These are phyloP conservation scores for Verruconis gallopava DNA, from an alignment of 2,329 filamentous ascomycete species.

Conservation along the genomic window DNA sequence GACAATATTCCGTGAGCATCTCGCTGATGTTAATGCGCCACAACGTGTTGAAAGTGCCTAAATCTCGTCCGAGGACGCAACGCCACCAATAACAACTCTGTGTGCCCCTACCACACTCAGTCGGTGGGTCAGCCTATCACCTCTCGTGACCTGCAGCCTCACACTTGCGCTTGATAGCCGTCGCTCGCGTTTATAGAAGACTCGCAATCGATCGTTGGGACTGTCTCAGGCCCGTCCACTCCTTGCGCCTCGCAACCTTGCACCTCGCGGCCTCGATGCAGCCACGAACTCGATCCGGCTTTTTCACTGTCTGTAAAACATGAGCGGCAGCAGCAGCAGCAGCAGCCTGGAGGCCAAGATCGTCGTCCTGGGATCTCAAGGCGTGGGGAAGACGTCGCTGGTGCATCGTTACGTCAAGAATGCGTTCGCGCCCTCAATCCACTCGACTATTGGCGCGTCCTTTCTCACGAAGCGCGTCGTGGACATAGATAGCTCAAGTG, in stretches of 20 bases:
- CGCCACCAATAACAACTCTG: neutral
- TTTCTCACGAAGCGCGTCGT: slow-evolving; percentile 52
- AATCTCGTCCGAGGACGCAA: neutral
- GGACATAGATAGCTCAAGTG: slow-evolving; percentile 72
- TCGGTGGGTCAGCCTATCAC: neutral
- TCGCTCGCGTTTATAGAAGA: no score
- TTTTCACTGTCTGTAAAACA: no score
- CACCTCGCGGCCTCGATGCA: neutral
- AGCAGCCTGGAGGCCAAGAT: slow-evolving; percentile 58
- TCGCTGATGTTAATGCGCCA: no score
- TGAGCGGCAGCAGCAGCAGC: slow-evolving; percentile 1
- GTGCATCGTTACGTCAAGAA: slow-evolving; percentile 66
- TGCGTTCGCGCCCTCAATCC: slow-evolving; percentile 47
- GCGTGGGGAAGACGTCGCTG: slow-evolving; percentile 67
- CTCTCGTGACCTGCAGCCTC: neutral
- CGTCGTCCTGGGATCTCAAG: slow-evolving; percentile 66
- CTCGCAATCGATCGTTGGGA: no score
- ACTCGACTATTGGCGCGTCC: slow-evolving; percentile 37
- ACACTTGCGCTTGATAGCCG: no score
- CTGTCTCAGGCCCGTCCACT: no score
- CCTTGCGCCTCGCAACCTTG: no score
- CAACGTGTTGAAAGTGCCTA: no score
- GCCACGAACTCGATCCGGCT: neutral
- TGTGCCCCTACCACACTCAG: neutral
- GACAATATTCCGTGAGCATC: no score